Percentiles rank a stretch among this genome's conserved stretches.
Conservation (phyloP, 2,329 filamentous ascomycete genomes). For the Hypoxylon sp. region DNA sequence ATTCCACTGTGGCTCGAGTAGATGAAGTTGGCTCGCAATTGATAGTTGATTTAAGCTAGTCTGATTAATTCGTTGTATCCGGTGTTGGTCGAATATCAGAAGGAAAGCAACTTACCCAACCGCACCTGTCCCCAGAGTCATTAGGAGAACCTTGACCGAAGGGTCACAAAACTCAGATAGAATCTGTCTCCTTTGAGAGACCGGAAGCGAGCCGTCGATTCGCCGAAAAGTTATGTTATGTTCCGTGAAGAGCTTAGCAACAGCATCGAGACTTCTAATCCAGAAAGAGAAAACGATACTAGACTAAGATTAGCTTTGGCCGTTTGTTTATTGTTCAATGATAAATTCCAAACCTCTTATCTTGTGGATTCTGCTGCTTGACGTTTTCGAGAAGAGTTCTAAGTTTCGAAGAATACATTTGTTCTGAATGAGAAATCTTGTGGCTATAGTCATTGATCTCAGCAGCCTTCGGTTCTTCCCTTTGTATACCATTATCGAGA, state of each 20-base stretch:
- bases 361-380: constrained; percentile 20
- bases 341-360: constrained; percentile 45
- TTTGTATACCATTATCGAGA: no score
- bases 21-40: constrained; percentile 51
- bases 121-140: constrained; percentile 55
- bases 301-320: not conserved
- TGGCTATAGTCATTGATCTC: not conserved
- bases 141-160: constrained; percentile 49
- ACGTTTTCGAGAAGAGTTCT: constrained; percentile 47
- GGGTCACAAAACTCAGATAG: constrained; percentile 48
- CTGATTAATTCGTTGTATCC: no score
- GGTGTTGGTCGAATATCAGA: not conserved
- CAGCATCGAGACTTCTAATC: constrained; percentile 54
- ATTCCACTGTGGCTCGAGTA: constrained; percentile 55
- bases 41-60: constrained; percentile 50
- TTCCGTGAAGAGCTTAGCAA: constrained; percentile 47
- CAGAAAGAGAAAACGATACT: constrained; percentile 57
- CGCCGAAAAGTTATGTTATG: constrained; percentile 48
- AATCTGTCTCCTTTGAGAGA: constrained; percentile 43
- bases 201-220: constrained; percentile 51
- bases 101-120: constrained; percentile 50
- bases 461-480: not conserved
- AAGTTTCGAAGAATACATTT: constrained; percentile 45
- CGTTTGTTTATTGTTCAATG: not conserved
- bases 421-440: not conserved